phyloP scores from a whole-genome alignment of 2,329 filamentous ascomycete genomes.

The Fusarium begoniae region DNA sequence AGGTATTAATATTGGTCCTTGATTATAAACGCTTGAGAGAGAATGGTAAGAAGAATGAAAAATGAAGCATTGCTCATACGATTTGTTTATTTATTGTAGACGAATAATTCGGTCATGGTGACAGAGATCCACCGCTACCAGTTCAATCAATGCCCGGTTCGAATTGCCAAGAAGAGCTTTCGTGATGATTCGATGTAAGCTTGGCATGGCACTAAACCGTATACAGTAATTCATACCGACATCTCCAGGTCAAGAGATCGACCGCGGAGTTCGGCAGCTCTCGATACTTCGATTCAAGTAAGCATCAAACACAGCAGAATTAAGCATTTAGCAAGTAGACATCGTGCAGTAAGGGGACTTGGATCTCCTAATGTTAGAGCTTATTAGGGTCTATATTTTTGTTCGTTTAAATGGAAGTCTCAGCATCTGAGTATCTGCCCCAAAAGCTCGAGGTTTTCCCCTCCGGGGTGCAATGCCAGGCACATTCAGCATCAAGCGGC shows the following conservation, averaged over 20 bases:
- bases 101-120: background rate
- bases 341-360: too few species aligned
- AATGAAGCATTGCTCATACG: background rate
- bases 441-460: too few species aligned
- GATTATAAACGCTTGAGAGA: background rate
- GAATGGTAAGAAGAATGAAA: background rate
- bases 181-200: background rate
- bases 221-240: background rate
- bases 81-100: background rate
- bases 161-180: slow-evolving; percentile 13
- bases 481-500: background rate
- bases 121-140: background rate
- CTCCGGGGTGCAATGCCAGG: background rate
- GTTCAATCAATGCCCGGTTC: background rate
- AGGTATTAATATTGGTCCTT: accelerated
- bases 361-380: background rate
- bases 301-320: background rate
- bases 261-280: background rate
- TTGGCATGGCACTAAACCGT: accelerated
- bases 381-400: background rate
- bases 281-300: background rate
- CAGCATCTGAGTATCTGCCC: background rate
- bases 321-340: background rate
- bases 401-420: background rate
- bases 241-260: background rate